Evolutionary conservation across 805 yeast species (phyloP).

Genomic region (Kazachstania psychrophila): DNA sequence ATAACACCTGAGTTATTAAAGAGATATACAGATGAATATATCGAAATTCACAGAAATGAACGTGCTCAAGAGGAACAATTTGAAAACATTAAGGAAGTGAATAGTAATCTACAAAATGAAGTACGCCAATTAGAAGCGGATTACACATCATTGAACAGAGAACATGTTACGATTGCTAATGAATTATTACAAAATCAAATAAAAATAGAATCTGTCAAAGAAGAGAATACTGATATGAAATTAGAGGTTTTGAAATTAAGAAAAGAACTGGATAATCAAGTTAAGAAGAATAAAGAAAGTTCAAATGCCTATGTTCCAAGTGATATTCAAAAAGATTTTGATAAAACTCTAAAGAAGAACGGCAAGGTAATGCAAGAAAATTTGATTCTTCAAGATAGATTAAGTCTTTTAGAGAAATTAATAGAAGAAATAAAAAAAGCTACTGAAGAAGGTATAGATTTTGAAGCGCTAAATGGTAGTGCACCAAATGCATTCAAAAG

Average conservation of each 20-base stretch:
- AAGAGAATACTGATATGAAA: conserved; percentile 56
- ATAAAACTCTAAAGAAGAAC: conserved; percentile 50
- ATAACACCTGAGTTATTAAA: conserved; percentile 61
- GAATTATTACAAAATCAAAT: conserved; percentile 75
- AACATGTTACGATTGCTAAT: conserved; percentile 80
- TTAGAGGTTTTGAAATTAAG: conserved; percentile 41
- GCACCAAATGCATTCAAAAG: background rate
- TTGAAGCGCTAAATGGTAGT: background rate
- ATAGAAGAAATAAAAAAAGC: conserved; percentile 30
- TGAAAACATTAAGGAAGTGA: conserved; percentile 52
- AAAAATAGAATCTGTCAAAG: conserved; percentile 58
- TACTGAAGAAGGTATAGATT: conserved; percentile 12
- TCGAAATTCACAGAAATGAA: conserved; percentile 59
- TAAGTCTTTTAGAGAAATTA: conserved; percentile 36
- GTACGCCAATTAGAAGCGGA: conserved; percentile 68
- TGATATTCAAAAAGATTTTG: conserved; percentile 41
- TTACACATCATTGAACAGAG: conserved; percentile 61
- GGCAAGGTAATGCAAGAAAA: conserved; percentile 57
- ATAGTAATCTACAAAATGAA: conserved; percentile 62
- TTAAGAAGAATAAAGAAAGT: conserved; percentile 26
- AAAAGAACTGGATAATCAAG: conserved; percentile 28
- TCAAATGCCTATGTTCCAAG: conserved; percentile 24
- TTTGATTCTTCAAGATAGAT: conserved; percentile 45
- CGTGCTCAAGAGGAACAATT: conserved; percentile 51
- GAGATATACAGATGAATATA: conserved; percentile 63